Base-by-base conservation (phyloP, 2,329 filamentous ascomycete genomes). In the Arthrobotrys pseudoclavata region DNA sequence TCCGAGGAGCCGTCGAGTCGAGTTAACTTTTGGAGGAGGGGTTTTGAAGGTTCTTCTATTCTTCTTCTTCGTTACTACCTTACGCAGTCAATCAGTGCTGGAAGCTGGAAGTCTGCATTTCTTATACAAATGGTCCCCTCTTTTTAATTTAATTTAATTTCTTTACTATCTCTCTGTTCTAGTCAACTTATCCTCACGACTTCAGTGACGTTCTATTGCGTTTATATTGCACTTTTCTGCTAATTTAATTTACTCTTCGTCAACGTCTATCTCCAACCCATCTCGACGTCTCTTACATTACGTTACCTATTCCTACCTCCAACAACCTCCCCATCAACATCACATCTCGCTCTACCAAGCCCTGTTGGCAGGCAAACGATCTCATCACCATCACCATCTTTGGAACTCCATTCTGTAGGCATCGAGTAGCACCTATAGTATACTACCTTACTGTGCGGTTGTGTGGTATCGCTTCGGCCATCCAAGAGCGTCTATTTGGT, bases 401-500 rank as follows among this genome's bases (percentile, higher is more conserved):
- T 26, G 37, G 57, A 31, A 37, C 22, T 57, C 52, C n/a, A 37
- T 34, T 37, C 29, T 22, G n/a, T 31, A 18, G 26, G 15, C 15
- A 18, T 31, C 50, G 50, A 45, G 42, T 45, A 45, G 4, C 42
- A 20, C 42, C 42, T 18, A 18, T 20, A 45, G 6, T 45, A 18
- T 20, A 45, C 42, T 20, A 45, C 12, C 10, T 9, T 13, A 40
- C 29, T 31, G 29, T 7, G 4, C 29, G 7, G 29, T 3, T 40
- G 37, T 9, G 37, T 40, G 12, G 37, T 5, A 40, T 40, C 37
- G 4, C 37, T 50, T 50, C 47, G 18, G 47, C 18, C 47, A 47
- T 22, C 31, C 60, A 57, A 53, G 60, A 55, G 60, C 60, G 63
- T 53, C 69, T 72, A 72, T 60, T 61, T 45, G 12, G 57, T 12